phyloP scores from a whole-genome alignment of 768 basidiomycete species.

The Serendipita vermifera region DNA sequence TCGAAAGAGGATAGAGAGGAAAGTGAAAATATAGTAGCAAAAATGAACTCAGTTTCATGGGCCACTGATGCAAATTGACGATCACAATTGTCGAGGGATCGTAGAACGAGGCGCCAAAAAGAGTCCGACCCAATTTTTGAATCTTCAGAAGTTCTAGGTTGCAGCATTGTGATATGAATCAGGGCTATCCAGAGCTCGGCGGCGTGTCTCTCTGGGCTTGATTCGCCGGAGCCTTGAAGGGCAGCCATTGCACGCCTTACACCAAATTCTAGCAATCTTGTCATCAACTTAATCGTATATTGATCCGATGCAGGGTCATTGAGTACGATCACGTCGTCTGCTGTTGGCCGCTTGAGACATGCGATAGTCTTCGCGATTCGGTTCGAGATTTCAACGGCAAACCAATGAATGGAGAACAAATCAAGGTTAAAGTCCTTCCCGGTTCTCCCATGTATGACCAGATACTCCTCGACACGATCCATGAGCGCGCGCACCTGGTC shows the following conservation, averaged over 20 bases:
- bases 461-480: background rate
- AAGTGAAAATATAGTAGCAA: background rate
- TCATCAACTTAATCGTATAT: background rate
- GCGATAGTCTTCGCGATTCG: background rate
- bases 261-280: background rate
- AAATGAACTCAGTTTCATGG: conserved; percentile 6
- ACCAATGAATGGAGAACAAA: conserved; percentile 1
- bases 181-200: background rate
- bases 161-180: background rate
- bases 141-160: background rate
- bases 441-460: background rate
- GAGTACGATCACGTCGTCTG: background rate
- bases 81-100: background rate
- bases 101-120: background rate
- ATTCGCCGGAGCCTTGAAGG: background rate
- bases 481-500: background rate
- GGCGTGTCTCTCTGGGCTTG: background rate
- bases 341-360: no score
- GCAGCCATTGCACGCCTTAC: background rate
- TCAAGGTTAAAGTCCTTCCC: background rate
- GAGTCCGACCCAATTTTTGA: background rate
- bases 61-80: background rate
- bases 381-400: conserved; percentile 2
- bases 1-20: background rate
- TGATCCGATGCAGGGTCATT: background rate